A percentile compares a stretch with the other conserved stretches of the same genome.
phyloP scores from a whole-genome alignment of 2,329 filamentous ascomycete genomes.

The Fusarium sp. region DNA sequence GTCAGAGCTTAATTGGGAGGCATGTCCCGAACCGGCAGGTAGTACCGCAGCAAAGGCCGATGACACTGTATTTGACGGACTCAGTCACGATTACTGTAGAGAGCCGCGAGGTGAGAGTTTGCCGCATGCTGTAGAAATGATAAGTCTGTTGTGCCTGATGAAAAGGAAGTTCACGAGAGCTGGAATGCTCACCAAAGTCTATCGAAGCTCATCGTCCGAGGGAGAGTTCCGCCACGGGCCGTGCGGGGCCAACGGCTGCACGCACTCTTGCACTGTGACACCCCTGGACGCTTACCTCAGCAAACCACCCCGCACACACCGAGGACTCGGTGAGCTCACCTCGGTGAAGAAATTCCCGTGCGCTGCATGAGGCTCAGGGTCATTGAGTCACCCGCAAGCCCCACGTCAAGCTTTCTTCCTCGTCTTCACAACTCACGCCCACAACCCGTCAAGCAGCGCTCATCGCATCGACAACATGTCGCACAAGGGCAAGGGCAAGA shows the following conservation, averaged over 20 bases:
- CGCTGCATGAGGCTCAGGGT: slow-evolving; percentile 3
- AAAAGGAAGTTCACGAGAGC: background rate
- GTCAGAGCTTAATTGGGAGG: background rate
- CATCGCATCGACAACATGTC: slow-evolving; percentile 53
- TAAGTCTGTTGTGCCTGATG: slow-evolving; percentile 1
- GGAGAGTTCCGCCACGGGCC: slow-evolving; percentile 4
- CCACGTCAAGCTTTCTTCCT: slow-evolving; percentile 28
- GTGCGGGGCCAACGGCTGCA: background rate
- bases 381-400: slow-evolving; percentile 47
- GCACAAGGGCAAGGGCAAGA: slow-evolving; percentile 65
- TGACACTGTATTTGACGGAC: background rate
- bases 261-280: background rate
- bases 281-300: slow-evolving; percentile 27
- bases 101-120: background rate
- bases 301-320: slow-evolving; percentile 15
- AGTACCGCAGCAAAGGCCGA: slow-evolving; percentile 2
- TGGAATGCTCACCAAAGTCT: slow-evolving; percentile 39
- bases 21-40: background rate
- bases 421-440: slow-evolving; percentile 29
- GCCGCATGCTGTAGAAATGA: background rate
- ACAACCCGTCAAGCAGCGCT: slow-evolving; percentile 24
- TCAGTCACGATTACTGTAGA: background rate
- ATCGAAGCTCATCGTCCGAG: slow-evolving; percentile 9
- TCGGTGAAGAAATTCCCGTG: slow-evolving; percentile 43
- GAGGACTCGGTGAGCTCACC: slow-evolving; percentile 38